Conservation (phyloP, 176 grass and related monocot species). For the Hyparrhenia diplandra region DNA sequence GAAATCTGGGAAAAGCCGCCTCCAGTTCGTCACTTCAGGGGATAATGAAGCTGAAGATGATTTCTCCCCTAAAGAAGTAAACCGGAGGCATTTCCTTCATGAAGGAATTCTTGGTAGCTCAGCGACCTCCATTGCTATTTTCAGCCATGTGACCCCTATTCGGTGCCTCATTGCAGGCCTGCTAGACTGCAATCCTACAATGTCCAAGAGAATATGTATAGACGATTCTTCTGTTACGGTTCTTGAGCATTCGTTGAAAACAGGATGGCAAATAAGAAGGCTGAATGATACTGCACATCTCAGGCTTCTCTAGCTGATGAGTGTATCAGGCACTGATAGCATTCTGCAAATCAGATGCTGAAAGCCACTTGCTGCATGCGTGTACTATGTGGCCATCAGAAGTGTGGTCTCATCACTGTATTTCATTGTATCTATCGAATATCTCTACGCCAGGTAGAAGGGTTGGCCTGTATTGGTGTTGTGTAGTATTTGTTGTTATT, state of each 20-base stretch:
- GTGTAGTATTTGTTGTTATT: constrained; percentile 28
- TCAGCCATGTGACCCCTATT: constrained; percentile 64
- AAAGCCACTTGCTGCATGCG: not conserved
- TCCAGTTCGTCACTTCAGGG: constrained; percentile 72
- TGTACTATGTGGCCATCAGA: not conserved
- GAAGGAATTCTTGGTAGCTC: constrained; percentile 36
- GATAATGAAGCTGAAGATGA: constrained; percentile 74
- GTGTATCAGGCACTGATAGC: not conserved
- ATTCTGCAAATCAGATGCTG: not conserved
- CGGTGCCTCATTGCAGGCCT: constrained; percentile 63
- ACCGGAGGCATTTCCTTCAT: constrained; percentile 31
- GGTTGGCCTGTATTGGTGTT: constrained; percentile 12
- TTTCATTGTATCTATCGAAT: constrained; percentile 27
- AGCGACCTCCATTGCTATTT: constrained; percentile 52
- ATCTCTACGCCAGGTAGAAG: constrained; percentile 7
- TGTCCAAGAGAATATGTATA: constrained; percentile 70
- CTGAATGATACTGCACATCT: constrained; percentile 85
- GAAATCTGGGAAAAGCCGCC: constrained; percentile 82
- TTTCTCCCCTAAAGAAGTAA: constrained; percentile 56
- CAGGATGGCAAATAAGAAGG: constrained; percentile 77
- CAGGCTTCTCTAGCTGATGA: constrained; percentile 51
- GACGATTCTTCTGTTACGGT: constrained; percentile 79
- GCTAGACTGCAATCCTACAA: constrained; percentile 62
- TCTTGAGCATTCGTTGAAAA: constrained; percentile 70
- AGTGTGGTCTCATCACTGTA: constrained; percentile 11